Conservation (phyloP, 176 grass and related monocot species). For the Avena atlantica region DNA sequence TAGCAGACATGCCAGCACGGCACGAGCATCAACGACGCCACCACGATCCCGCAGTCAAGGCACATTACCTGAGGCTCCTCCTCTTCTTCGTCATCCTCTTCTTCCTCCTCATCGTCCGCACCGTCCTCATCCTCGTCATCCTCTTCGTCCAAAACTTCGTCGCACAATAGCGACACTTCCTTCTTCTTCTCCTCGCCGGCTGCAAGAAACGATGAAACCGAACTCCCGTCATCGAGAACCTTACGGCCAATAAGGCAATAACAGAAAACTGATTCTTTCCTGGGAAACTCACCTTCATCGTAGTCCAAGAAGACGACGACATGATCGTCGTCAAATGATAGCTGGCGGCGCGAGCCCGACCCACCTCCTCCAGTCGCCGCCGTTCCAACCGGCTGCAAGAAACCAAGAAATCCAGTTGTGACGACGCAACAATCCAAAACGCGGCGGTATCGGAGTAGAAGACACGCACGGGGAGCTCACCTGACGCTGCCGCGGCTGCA, state of each 20-base stretch:
- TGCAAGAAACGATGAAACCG: neutral
- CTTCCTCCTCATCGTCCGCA: neutral
- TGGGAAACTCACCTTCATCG: neutral
- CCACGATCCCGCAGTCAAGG: neutral
- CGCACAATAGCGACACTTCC: neutral
- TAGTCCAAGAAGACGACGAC: neutral
- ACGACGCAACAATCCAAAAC: neutral
- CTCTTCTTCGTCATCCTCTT: neutral
- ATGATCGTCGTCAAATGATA: neutral
- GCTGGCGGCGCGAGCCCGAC: too few relatives aligned
- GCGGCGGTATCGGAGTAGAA: neutral
- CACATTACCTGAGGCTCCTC: neutral
- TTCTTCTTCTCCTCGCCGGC: neutral
- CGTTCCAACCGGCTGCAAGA: neutral
- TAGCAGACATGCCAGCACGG: constrained; percentile 18
- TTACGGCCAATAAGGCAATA: neutral
- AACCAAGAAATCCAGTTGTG: constrained; percentile 20
- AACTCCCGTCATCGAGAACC: neutral
- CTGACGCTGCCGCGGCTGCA: neutral
- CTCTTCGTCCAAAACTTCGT: neutral
- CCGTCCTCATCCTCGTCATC: too few relatives aligned
- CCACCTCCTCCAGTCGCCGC: neutral
- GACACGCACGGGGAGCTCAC: neutral
- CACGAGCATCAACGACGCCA: neutral
- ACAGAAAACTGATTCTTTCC: neutral